Evolutionary conservation across 2,329 filamentous ascomycete genomes (phyloP).

Genomic region (Colletotrichum destructivum): DNA sequence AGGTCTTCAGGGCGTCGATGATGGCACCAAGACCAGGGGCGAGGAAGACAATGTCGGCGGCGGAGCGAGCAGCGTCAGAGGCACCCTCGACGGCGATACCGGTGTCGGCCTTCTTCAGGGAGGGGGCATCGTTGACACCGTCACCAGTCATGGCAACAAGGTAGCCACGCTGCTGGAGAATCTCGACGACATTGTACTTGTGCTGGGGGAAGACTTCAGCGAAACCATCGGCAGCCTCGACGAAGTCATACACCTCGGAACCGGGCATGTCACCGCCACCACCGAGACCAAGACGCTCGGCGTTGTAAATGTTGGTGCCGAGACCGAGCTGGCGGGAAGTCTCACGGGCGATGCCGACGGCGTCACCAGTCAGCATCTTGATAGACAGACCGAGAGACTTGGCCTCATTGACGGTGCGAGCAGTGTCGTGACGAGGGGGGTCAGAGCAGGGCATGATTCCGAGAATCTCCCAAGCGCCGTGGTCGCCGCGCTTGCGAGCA

Average conservation of each 20-base stretch:
- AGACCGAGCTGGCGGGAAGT: slow-evolving; percentile 93
- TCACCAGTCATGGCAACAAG: slow-evolving; percentile 97
- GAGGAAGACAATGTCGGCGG: slow-evolving; percentile 94
- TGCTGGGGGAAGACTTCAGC: slow-evolving; percentile 95
- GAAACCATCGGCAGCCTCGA: slow-evolving; percentile 95
- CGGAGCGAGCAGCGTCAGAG: slow-evolving; percentile 90
- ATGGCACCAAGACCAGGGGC: slow-evolving; percentile 92
- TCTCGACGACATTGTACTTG: slow-evolving; percentile 95
- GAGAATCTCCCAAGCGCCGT: slow-evolving; percentile 89
- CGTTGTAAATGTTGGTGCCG: slow-evolving; percentile 94
- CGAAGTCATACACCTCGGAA: slow-evolving; percentile 95
- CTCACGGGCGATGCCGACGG: slow-evolving; percentile 92
- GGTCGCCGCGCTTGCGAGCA: slow-evolving; percentile 84
- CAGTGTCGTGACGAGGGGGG: slow-evolving; percentile 91
- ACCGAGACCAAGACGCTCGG: slow-evolving; percentile 91
- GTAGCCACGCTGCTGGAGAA: slow-evolving; percentile 93
- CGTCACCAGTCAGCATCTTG: slow-evolving; percentile 97
- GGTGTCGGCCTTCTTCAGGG: slow-evolving; percentile 95
- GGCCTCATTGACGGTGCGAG: slow-evolving; percentile 90
- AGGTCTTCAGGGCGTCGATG: slow-evolving; percentile 93
- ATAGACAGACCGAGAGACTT: slow-evolving; percentile 90
- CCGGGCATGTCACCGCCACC: slow-evolving; percentile 94
- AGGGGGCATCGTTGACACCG: slow-evolving; percentile 94
- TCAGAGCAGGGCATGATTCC: slow-evolving; percentile 96
- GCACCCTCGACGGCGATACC: slow-evolving; percentile 96